phyloP scores from a whole-genome alignment of 2,329 filamentous ascomycete species.

The Aspergillus persii region DNA sequence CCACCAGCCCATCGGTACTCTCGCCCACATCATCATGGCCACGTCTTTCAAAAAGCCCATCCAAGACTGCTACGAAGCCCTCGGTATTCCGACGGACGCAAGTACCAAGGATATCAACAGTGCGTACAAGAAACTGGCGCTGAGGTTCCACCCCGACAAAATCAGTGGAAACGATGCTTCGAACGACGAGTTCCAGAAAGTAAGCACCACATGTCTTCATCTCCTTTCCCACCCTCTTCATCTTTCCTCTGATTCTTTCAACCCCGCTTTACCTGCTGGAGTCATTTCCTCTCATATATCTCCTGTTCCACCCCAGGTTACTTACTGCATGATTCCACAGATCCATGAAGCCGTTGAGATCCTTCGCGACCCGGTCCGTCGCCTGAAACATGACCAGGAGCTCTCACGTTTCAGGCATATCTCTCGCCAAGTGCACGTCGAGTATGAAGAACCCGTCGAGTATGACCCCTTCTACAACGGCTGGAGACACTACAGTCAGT shows the following conservation, averaged over 20 bases:
- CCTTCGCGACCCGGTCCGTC: constrained; percentile 30
- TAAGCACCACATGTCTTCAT: constrained; percentile 8
- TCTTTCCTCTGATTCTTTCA: not conserved
- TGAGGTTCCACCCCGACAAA: constrained; percentile 38
- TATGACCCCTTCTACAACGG: constrained; percentile 3
- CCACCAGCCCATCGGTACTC: not conserved
- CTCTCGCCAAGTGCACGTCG: not conserved
- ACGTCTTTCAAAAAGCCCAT: constrained; percentile 9
- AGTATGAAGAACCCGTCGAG: not conserved
- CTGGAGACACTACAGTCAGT: constrained; percentile 12
- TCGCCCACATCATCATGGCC: not conserved
- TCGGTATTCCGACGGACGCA: constrained; percentile 27
- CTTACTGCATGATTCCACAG: constrained; percentile 14
- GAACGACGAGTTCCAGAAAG: constrained; percentile 23
- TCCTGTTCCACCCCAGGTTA: not conserved
- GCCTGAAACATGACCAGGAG: constrained; percentile 21
- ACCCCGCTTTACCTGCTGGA: not conserved
- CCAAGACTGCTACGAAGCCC: constrained; percentile 27
- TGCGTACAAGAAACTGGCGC: constrained; percentile 34
- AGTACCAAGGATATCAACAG: constrained; percentile 31
- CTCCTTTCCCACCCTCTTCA: not conserved
- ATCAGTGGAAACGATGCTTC: constrained; percentile 11
- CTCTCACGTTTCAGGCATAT: constrained; percentile 8
- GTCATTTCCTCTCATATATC: too few species aligned
- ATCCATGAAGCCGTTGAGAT: constrained; percentile 34